These are phyloP conservation scores for Auriculariales sp. DNA, from an alignment of 768 basidiomycete species.

Conservation along the genomic window DNA sequence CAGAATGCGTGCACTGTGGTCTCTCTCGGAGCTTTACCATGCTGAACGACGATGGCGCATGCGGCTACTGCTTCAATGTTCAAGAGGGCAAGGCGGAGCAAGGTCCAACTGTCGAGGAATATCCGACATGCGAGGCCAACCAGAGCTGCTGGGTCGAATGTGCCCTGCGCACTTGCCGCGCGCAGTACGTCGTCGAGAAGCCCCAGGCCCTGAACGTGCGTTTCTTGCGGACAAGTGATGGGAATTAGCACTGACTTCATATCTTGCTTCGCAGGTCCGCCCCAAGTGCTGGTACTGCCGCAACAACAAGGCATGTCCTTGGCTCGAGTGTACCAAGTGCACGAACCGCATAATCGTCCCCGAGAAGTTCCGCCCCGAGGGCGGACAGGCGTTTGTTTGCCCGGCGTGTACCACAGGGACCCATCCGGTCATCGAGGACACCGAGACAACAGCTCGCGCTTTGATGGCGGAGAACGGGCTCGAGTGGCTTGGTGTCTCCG, in stretches of 20 bases:
- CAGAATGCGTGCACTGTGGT: constrained; percentile 11
- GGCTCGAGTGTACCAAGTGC: constrained; percentile 13
- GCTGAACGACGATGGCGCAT: constrained; percentile 12
- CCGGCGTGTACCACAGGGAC: constrained; percentile 9
- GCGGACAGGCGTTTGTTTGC: constrained; percentile 8
- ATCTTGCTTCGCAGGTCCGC: constrained; percentile 7
- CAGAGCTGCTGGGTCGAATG: constrained; percentile 18
- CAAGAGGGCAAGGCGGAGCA: background rate
- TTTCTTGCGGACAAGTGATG: background rate
- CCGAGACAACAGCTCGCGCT: constrained; percentile 9
- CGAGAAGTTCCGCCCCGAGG: constrained; percentile 3
- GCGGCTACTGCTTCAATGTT: constrained; percentile 10
- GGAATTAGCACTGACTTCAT: background rate
- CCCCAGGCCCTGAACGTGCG: constrained; percentile 6
- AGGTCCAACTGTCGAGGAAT: background rate
- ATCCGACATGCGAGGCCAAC: constrained; percentile 1
- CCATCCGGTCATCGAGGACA: constrained; percentile 3
- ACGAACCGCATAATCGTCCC: constrained; percentile 15
- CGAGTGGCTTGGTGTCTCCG: constrained; percentile 13
- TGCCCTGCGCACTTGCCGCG: constrained; percentile 11
- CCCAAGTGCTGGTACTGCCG: constrained; percentile 17
- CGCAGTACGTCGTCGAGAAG: constrained; percentile 14
- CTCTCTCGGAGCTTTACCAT: constrained; percentile 14
- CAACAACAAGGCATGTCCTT: constrained; percentile 10
- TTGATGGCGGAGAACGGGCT: constrained; percentile 12